Evolutionary conservation across 345 rosid species (phyloP), one percentile per base, ranked within the genome.

Genomic region (Lepidium aucheri): DNA sequence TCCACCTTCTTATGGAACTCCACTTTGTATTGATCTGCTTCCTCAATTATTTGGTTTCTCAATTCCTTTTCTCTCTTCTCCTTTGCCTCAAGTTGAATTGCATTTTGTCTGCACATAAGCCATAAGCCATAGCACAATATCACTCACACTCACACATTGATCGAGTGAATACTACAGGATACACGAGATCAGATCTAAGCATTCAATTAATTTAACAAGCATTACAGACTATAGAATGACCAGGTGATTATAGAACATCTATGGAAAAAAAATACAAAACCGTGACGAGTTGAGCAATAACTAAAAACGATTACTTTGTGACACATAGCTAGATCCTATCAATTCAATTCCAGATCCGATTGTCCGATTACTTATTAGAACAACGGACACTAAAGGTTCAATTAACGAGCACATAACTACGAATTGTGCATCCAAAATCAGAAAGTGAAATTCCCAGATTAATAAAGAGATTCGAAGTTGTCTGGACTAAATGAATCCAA

Each of bases 51-150:
- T 63, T 78, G 82, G 50, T 55, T 81, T 79, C 80, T n/a, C 68
- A 73, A 9, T 70, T 81, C 93, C 44, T 79, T 90, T 66, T 87
- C 96, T 60, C 22, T 82, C 85, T 79, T 85, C 83, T 88, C 97
- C 74, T 88, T 88, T 80, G 86, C 91, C 77, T 84, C 97, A 77
- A 86, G 68, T 13, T 57, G 79, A 43, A 82, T 67, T 0, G 84
- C 91, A 67, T 90, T 90, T 55, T 82, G 74, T 67, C 97, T 90
- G 45, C 14, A 46, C 56, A 58, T 22, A 46, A 68, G n/a, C n/a
- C 33, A 77, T 12, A 53, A 28, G 45, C 4, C 26, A 24, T 24
- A 24, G 32, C 14, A 6, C n/a, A n/a, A n/a, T n/a, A n/a, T 36
- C 77, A 73, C 67, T 41, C 49, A 65, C 61, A 34, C 34, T 7